Base-by-base conservation (phyloP, 129 eudicot species). In the Centrapalus pauciflorus region DNA sequence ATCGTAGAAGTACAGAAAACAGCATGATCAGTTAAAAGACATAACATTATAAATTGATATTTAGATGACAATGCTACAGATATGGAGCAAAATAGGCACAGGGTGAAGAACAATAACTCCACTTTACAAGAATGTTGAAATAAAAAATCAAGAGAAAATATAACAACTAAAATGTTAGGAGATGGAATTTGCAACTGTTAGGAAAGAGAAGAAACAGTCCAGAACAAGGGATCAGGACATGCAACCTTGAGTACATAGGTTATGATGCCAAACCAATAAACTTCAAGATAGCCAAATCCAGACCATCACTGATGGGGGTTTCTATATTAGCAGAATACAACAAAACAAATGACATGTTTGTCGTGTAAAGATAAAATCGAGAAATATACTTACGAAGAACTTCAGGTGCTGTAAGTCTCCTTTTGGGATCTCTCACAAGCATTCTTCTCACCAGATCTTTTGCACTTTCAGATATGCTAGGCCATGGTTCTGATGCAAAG, bases 401-500 rank as follows among this genome's bases (percentile, higher is more conserved):
- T 84, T 91, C 88, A 77, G 85, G 89, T 35, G 90, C 96, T 58
- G 94, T 87, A 27, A 83, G 77, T 24, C 98, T 84, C 78, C 87
- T 81, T 73, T 87, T 91, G 37, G 90, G 95, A 66, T 91, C 96
- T 76, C 96, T 72, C n/a, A 81, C 85, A 55, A 91, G 98, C 98
- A 91, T 91, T 91, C 64, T 80, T 59, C 82, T 81, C 4, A 92
- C 96, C 57, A 92, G 82, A 84, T 92, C 98, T 79, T 92, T 92
- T 56, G 98, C 98, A 61, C 95, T 80, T 10, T 79, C 90, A 9
- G 96, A 92, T 68, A 92, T 92, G 62, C 74, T 81, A 24, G 98
- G 98, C 98, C 98, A 92, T 49, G 98, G 98, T 73, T 92, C 98
- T 58, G 98, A 88, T 71, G 72, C 82, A 69, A 92, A 92, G 72